Evolutionary conservation across 495 filamentous ascomycete genomes (phyloP).

Genomic region (Aspergillus coremiiformis): DNA sequence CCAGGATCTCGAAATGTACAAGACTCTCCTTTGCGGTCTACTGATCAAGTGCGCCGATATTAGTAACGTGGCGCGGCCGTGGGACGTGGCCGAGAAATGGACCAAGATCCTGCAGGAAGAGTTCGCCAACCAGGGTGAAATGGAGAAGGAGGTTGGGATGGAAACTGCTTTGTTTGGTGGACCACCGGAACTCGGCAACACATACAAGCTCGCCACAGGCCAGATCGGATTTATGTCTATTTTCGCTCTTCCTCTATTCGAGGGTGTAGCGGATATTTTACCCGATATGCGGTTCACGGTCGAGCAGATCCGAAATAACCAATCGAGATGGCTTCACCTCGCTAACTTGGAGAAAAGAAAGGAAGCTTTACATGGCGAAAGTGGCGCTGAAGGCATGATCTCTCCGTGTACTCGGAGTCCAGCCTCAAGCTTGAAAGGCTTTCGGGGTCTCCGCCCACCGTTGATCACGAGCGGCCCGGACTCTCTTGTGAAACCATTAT

Average conservation of each 20-base stretch:
- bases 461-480: background rate
- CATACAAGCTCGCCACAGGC: constrained; percentile 72
- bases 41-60: constrained; percentile 98
- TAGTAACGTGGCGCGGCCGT: constrained; percentile 88
- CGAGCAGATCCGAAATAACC: constrained; percentile 70
- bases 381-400: constrained; percentile 18
- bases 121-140: constrained; percentile 82
- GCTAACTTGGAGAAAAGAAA: constrained; percentile 47
- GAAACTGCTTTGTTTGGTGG: constrained; percentile 77
- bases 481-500: constrained; percentile 2
- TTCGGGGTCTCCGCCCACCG: constrained; percentile 5
- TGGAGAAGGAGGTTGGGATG: constrained; percentile 84
- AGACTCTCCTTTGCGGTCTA: constrained; percentile 72
- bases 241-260: constrained; percentile 86
- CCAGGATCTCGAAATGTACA: constrained; percentile 62
- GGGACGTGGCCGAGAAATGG: constrained; percentile 77
- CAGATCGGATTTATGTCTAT: constrained; percentile 96
- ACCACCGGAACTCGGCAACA: constrained; percentile 71
- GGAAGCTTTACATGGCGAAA: constrained; percentile 20
- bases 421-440: constrained; percentile 3
- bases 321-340: constrained; percentile 59
- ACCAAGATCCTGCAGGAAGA: constrained; percentile 87
- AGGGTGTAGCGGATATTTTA: constrained; percentile 73
- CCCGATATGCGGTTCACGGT: constrained; percentile 77
- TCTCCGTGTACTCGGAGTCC: constrained; percentile 39